phyloP scores from a whole-genome alignment of 176 grass and related monocot genomes.

The Musa beccarii region DNA sequence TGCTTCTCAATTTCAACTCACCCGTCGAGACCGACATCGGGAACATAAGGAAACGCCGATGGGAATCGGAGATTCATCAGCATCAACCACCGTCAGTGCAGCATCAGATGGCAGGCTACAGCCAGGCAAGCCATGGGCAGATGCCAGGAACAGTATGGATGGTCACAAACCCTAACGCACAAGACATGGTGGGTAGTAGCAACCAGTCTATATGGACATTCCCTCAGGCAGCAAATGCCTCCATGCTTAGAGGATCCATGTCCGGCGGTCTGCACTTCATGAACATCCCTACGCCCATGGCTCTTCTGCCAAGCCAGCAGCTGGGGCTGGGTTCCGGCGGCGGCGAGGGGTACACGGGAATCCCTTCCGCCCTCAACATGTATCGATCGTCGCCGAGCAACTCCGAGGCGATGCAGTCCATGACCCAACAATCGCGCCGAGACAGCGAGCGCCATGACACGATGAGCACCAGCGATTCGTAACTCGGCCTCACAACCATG shows the following conservation, averaged over 20 bases:
- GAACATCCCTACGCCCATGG: constrained; percentile 86
- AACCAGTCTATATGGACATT: constrained; percentile 14
- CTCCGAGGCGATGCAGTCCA: constrained; percentile 29
- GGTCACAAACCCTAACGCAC: constrained; percentile 24
- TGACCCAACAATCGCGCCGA: background rate
- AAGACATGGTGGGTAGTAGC: background rate
- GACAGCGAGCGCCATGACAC: constrained; percentile 75
- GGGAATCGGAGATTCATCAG: constrained; percentile 4
- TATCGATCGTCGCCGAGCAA: constrained; percentile 51
- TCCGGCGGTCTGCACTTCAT: constrained; percentile 18
- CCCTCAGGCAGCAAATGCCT: background rate
- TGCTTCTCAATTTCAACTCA: constrained; percentile 22
- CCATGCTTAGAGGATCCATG: background rate
- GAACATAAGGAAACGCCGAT: constrained; percentile 14
- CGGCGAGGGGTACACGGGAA: constrained; percentile 60
- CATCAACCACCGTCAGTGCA: background rate
- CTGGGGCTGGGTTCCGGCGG: constrained; percentile 50
- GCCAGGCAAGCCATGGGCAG: constrained; percentile 13
- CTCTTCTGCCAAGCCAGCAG: constrained; percentile 76
- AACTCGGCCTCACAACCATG: background rate
- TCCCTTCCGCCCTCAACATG: constrained; percentile 68
- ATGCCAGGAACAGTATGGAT: constrained; percentile 17
- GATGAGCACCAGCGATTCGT: constrained; percentile 94
- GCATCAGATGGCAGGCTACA: constrained; percentile 24
- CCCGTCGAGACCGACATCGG: background rate